Percentiles rank a stretch among this genome's conserved stretches.
Evolutionary conservation across 2,329 filamentous ascomycete genomes (phyloP).

Genomic region (Elsinoe necatrix): DNA sequence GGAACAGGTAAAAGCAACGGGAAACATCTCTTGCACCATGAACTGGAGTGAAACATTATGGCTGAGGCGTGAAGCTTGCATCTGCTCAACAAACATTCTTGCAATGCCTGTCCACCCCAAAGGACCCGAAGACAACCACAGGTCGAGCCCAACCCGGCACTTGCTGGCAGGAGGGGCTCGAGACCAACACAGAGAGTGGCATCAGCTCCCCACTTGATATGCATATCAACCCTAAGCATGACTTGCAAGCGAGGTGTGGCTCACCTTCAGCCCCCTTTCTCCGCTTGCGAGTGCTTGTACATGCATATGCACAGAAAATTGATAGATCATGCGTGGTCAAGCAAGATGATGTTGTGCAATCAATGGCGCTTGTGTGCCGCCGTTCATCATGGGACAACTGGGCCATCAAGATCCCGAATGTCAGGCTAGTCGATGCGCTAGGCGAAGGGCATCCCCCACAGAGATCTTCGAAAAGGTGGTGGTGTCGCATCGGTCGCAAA

Average conservation of each 20-base stretch:
- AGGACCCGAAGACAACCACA: conserved; percentile 9
- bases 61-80: background rate
- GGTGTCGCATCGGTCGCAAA: background rate
- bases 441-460: background rate
- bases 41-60: conserved; percentile 9
- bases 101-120: background rate
- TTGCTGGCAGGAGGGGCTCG: conserved; percentile 4
- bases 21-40: background rate
- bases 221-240: conserved; percentile 1
- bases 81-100: background rate
- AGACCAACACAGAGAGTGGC: background rate
- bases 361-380: conserved; percentile 7
- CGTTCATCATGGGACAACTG: conserved; percentile 2
- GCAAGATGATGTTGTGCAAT: conserved; percentile 8
- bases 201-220: background rate
- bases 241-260: conserved; percentile 12
- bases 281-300: background rate
- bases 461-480: conserved; percentile 1
- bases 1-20: conserved; percentile 14
- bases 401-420: background rate
- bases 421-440: conserved; percentile 2
- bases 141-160: background rate
- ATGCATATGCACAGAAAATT: conserved; percentile 12
- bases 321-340: conserved; percentile 9
- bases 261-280: conserved; percentile 5